These are phyloP conservation scores for Pulveroboletus sp. DNA, from an alignment of 768 basidiomycete genomes.

Conservation along the genomic window DNA sequence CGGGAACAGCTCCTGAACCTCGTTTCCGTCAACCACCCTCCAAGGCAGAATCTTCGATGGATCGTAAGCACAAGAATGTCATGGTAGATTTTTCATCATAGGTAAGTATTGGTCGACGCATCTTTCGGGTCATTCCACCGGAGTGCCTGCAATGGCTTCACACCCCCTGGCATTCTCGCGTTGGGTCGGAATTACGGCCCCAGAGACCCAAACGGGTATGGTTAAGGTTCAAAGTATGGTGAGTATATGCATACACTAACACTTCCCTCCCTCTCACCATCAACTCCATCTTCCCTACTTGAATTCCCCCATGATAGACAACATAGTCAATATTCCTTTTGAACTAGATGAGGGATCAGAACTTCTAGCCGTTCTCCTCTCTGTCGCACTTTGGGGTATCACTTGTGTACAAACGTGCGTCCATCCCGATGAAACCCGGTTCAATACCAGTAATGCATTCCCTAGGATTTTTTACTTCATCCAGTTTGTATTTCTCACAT, in stretches of 20 bases:
- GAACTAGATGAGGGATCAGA: constrained; percentile 9
- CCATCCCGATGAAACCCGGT: neutral
- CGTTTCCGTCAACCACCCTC: neutral
- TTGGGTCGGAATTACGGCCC: neutral
- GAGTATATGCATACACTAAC: neutral
- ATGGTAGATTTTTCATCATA: neutral
- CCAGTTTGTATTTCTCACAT: constrained; percentile 6
- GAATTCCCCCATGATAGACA: neutral
- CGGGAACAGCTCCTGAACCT: neutral
- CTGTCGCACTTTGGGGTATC: constrained; percentile 23
- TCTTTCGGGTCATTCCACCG: neutral
- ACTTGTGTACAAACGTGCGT: constrained; percentile 21
- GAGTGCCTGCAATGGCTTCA: neutral
- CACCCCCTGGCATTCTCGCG: neutral
- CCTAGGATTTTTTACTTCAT: constrained; percentile 17
- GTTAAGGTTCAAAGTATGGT: neutral
- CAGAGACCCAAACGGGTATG: neutral
- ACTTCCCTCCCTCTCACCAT: neutral
- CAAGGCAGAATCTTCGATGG: too few relatives aligned
- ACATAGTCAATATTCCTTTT: neutral
- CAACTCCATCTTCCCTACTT: neutral
- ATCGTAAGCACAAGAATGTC: neutral
- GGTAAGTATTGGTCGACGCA: neutral
- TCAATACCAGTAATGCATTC: neutral
- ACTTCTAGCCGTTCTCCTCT: constrained; percentile 12